Base-by-base conservation (phyloP, 2,329 filamentous ascomycete species). In the Didymella segeticola region DNA sequence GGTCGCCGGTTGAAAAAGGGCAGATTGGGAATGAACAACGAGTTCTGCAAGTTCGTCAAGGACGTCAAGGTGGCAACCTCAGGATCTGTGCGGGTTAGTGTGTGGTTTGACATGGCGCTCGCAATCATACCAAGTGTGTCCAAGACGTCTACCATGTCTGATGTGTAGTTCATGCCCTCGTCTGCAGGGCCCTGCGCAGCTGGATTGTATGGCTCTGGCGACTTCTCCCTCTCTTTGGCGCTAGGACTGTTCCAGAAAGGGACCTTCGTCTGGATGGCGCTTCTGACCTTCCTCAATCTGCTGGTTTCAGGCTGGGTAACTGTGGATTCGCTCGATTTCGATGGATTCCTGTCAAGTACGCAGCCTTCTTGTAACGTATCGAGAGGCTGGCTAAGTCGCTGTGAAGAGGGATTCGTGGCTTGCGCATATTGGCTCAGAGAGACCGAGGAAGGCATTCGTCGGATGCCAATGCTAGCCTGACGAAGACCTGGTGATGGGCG, bases 41-140 rank as follows among this genome's bases (percentile, higher is more conserved):
- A 95, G 71, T 96, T 96, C 67, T 96, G 91, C 17, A 96, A 87
- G 66, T 96, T 96, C 36, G 90, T 96, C 9, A 96, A 82, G 12
- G 90, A 93, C 0, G 90, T 91, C 3, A 96, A 78, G 0, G 91
- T 91, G 29, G 90, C 86, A 3, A 96, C 87, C 76, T 96, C 90
- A 34, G 91, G 90, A 65, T 96, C 91, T 92, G 60, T 74, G 60
- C 54, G 25, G 19, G 47, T 63, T 29, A 56, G 61, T 26, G 34
- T 42, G 5, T 23, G 26, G 8, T 1, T 26, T 20, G 23, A 15
- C 22, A 41, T 3, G 11, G 25, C 7, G 15, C 8, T 20, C 7
- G 5, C 19, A 6, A 36, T 73, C 83, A 56, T 79, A 88, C 86
- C 86, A 59, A 90, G 79, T 26, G 88, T 83, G 74, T 90, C 87